Base-by-base conservation (phyloP, 202 grass and related monocot species). In the Zizania palustris region DNA sequence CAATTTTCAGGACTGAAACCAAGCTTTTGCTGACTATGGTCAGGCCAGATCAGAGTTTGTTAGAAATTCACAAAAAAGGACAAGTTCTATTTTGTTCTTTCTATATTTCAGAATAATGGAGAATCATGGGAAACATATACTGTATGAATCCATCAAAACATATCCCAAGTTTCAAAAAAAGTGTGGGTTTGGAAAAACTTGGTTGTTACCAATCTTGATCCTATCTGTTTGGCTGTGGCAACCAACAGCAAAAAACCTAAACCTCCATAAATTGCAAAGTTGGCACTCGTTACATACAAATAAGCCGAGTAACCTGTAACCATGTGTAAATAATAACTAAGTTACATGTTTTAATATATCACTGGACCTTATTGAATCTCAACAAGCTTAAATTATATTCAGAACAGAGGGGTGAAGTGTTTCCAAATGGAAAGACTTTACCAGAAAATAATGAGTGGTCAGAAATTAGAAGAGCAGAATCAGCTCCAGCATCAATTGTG, bases 371-470 rank as follows among this genome's bases (percentile, higher is more conserved):
- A 63, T 44, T 59, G 12, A 74, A 62, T 2, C 2, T 38, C 21
- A 13, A 65, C 8, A 80, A 82, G 19, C 45, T 74, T 6, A 20
- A 67, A 65, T n/a, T 57, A 60, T 71, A 19, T 13, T 71, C 10
- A 72, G 6, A 49, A 50, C 34, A 63, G 66, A n/a, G 11, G 21
- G 10, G 72, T 38, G 20, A 13, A 64, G 48, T 51, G 49, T 39
- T 12, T 72, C 28, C 2, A 55, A 43, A 62, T 37, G 33, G 55
- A 63, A 85, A 60, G 43, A 48, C 8, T 42, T 83, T 92, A 92
- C 96, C 74, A 67, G 80, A 71, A 83, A 98, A 92, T 69, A 90
- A 54, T 48, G 96, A 92, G 83, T 95, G 91, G 63, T 98, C 96
- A 69, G 89, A 78, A 70, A 98, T 82, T 72, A 99, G 87, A 87